These are phyloP conservation scores for Paratinospora sagittata DNA, from an alignment of 164 flowering plant genomes.

Conservation along the genomic window DNA sequence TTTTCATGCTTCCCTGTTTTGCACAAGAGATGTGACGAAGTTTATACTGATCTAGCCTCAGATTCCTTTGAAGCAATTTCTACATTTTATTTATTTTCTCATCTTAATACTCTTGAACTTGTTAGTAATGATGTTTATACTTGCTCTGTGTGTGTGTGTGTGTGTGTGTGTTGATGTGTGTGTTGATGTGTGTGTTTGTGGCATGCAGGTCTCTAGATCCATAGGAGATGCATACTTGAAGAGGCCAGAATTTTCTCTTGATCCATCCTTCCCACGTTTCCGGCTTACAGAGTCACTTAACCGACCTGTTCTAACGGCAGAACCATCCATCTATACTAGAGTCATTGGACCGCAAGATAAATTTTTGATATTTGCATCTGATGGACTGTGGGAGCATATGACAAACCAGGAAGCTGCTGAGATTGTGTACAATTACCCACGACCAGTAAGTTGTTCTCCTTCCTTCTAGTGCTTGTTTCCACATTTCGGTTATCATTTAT, in stretches of 20 bases:
- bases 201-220: slow-evolving; percentile 65
- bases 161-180: no score
- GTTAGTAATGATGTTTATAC: neutral
- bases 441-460: slow-evolving; percentile 36
- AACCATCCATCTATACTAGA: slow-evolving; percentile 48
- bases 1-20: no score
- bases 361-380: slow-evolving; percentile 83
- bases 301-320: slow-evolving; percentile 61
- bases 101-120: neutral
- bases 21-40: no score
- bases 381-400: slow-evolving; percentile 86
- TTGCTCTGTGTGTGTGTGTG: neutral
- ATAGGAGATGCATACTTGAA: slow-evolving; percentile 91
- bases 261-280: slow-evolving; percentile 47
- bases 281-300: slow-evolving; percentile 50
- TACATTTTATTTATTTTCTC: neutral
- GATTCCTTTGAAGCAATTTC: no score
- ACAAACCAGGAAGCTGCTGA: slow-evolving; percentile 69
- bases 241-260: slow-evolving; percentile 52
- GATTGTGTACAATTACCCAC: slow-evolving; percentile 49
- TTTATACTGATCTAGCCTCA: no score
- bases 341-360: slow-evolving; percentile 43
- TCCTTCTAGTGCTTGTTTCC: neutral
- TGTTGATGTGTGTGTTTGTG: neutral
- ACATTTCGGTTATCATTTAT: neutral